Percentiles rank a stretch among this genome's conserved stretches.
phyloP scores from a whole-genome alignment of 768 basidiomycete genomes.

The Rhizopogon salebrosus region DNA sequence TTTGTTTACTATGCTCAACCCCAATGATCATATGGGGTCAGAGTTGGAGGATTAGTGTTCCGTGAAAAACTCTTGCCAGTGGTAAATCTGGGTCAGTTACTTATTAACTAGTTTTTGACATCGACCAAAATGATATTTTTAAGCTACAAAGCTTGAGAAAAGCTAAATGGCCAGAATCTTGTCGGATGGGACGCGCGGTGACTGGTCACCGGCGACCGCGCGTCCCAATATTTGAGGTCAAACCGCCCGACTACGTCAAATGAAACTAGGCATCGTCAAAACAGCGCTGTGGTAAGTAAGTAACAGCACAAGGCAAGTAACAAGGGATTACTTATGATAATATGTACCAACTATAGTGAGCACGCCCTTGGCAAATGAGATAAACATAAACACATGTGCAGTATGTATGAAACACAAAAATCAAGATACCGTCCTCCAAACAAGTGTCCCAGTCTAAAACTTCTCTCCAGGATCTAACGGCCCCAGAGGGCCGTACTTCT shows the following conservation, averaged over 20 bases:
- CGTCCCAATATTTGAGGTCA: too few species aligned
- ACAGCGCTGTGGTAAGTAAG: too few species aligned
- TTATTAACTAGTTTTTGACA: too few species aligned
- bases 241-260: too few species aligned
- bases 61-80: too few species aligned
- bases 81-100: too few species aligned
- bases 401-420: constrained; percentile 14
- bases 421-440: constrained; percentile 15
- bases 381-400: constrained; percentile 27
- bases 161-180: too few species aligned
- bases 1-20: constrained; percentile 19
- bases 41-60: neutral
- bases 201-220: too few species aligned
- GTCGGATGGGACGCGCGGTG: too few species aligned
- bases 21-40: constrained; percentile 12
- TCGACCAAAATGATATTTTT: too few species aligned
- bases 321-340: neutral
- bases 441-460: constrained; percentile 30
- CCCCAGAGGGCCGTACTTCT: constrained; percentile 47
- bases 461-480: constrained; percentile 57
- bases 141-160: too few species aligned
- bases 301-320: neutral
- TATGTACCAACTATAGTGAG: neutral
- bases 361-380: constrained; percentile 2
- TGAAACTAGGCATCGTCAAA: too few species aligned